These are phyloP conservation scores for Teratosphaeriaceae sp. DNA, from an alignment of 2,329 filamentous ascomycete genomes.

Conservation along the genomic window DNA sequence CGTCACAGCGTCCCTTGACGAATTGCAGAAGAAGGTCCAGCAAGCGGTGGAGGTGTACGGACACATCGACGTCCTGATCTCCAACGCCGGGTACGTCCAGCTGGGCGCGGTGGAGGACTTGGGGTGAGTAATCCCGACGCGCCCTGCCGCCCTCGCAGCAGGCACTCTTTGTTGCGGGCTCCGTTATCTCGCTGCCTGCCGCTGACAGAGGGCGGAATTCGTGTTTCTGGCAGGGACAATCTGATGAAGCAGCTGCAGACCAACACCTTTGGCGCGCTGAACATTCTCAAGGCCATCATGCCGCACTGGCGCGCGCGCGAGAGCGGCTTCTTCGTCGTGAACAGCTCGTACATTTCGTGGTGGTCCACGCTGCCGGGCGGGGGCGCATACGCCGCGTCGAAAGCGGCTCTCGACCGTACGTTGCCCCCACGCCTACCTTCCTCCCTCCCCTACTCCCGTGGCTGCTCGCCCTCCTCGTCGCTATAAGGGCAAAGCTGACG, in stretches of 20 bases:
- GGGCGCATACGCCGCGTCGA: constrained; percentile 4
- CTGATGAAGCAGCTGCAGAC: constrained; percentile 5
- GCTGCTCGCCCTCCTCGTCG: not conserved
- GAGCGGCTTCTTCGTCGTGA: constrained; percentile 3
- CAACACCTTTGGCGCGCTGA: constrained; percentile 2
- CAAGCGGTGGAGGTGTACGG: constrained; percentile 6
- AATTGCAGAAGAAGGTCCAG: constrained; percentile 3
- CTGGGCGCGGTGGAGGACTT: constrained; percentile 1
- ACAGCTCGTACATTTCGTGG: not conserved
- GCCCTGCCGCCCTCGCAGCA: no score
- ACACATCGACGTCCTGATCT: constrained; percentile 8
- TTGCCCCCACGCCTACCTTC: not conserved
- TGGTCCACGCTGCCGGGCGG: not conserved
- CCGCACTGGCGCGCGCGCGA: constrained; percentile 5
- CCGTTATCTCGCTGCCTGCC: no score
- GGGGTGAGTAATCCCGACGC: no score
- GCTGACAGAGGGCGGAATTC: no score
- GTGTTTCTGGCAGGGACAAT: not conserved
- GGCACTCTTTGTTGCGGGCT: no score
- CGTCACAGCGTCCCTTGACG: constrained; percentile 1
- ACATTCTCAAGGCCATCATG: constrained; percentile 3
- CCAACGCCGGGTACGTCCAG: constrained; percentile 11
- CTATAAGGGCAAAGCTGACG: no score
- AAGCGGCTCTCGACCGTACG: constrained; percentile 7
- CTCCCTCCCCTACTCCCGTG: not conserved